Evolutionary conservation across 2,329 filamentous ascomycete species (phyloP).

Genomic region (Didymella lethalis): DNA sequence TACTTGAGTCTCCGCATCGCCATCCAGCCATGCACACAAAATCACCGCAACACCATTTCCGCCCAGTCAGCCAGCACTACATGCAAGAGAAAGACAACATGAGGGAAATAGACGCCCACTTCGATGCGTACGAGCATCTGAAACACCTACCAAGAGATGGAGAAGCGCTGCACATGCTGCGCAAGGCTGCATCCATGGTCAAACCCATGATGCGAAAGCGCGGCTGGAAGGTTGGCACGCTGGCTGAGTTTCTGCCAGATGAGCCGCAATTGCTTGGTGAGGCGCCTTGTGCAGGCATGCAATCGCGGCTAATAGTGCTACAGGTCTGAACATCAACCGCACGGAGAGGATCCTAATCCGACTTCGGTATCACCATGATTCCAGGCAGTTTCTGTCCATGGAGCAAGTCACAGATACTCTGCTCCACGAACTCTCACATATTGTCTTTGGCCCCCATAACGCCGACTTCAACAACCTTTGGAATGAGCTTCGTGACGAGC

Average conservation of each 20-base stretch:
- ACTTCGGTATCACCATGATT: slow-evolving; percentile 77
- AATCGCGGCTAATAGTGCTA: slow-evolving; percentile 24
- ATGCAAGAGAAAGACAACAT: slow-evolving; percentile 32
- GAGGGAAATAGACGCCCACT: slow-evolving; percentile 58
- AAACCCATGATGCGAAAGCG: slow-evolving; percentile 94
- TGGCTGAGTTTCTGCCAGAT: slow-evolving; percentile 85
- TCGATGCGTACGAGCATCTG: slow-evolving; percentile 60
- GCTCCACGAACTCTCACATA: slow-evolving; percentile 93
- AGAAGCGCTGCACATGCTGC: slow-evolving; percentile 67
- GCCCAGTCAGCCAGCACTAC: not conserved
- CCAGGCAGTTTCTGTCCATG: slow-evolving; percentile 77
- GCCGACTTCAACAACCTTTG: slow-evolving; percentile 83
- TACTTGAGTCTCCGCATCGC: slow-evolving; percentile 3
- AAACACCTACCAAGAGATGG: slow-evolving; percentile 54
- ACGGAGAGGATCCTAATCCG: slow-evolving; percentile 84
- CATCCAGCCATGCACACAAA: slow-evolving; percentile 3
- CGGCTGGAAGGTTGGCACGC: slow-evolving; percentile 77
- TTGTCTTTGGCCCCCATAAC: slow-evolving; percentile 83
- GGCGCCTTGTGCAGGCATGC: slow-evolving; percentile 18
- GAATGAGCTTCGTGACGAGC: slow-evolving; percentile 88
- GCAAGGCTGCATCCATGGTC: slow-evolving; percentile 84
- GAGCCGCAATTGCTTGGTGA: slow-evolving; percentile 75
- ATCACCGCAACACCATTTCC: not conserved
- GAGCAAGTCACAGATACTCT: slow-evolving; percentile 88
- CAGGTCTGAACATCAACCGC: slow-evolving; percentile 76